These are phyloP conservation scores for Tephrocybe rancida DNA, from an alignment of 768 basidiomycete genomes.

Conservation along the genomic window DNA sequence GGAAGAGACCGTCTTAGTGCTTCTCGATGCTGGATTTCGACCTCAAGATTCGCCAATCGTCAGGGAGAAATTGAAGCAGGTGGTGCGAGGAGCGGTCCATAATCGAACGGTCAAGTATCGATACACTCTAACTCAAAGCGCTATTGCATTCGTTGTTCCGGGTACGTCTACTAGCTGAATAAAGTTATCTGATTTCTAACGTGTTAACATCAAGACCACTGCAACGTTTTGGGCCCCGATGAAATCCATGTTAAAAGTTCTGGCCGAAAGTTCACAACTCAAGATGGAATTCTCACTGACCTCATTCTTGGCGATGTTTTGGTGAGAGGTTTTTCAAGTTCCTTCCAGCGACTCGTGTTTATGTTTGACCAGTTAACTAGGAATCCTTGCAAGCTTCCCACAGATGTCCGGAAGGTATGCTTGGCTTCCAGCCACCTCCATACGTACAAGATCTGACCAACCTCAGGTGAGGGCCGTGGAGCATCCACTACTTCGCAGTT, in stretches of 20 bases:
- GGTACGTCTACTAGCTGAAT: slow-evolving; percentile 41
- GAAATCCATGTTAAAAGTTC: slow-evolving; percentile 63
- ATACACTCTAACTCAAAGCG: slow-evolving; percentile 59
- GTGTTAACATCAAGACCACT: slow-evolving; percentile 44
- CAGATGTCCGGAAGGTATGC: slow-evolving; percentile 63
- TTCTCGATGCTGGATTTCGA: slow-evolving; percentile 62
- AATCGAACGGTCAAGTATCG: slow-evolving; percentile 42
- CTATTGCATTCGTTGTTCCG: slow-evolving; percentile 63
- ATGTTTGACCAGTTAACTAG: slow-evolving; percentile 47
- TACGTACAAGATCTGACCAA: background rate
- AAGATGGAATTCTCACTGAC: slow-evolving; percentile 48
- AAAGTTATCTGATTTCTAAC: background rate
- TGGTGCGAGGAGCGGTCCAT: slow-evolving; percentile 48
- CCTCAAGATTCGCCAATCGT: slow-evolving; percentile 52
- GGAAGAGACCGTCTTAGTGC: slow-evolving; percentile 61
- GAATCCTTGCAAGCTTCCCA: slow-evolving; percentile 72
- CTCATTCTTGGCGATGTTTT: slow-evolving; percentile 59
- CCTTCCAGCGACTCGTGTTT: background rate
- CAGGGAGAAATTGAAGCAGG: slow-evolving; percentile 52
- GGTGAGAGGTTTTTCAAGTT: slow-evolving; percentile 26
- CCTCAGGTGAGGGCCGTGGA: slow-evolving; percentile 59
- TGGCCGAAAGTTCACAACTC: slow-evolving; percentile 36
- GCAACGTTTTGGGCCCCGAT: slow-evolving; percentile 48
- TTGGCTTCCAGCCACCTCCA: background rate
- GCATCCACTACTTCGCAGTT: slow-evolving; percentile 45